Evolutionary conservation across 495 filamentous ascomycete genomes (phyloP), one percentile per base, ranked within the genome.

Genomic region (Neurospora discreta): DNA sequence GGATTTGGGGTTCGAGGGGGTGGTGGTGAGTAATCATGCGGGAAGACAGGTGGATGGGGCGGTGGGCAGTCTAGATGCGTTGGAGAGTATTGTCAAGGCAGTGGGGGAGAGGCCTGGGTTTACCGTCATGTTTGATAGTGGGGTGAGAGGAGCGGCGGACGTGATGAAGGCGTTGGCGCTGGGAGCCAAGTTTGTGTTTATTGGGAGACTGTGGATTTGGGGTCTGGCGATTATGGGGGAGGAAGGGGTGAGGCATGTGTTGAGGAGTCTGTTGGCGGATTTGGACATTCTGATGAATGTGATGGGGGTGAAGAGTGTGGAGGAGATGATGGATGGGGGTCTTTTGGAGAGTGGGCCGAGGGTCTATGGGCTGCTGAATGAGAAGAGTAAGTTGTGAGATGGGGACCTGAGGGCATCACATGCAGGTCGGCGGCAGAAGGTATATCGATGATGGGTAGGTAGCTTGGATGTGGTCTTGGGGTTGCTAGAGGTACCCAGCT

Each of bases 201-300:
- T 89, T 41, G 87, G 88, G 16, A 75, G 86, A 60, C 83, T 83
- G 2, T 80, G 80, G n/a, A 80, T 85, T 9, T 87, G 84, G 69
- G 85, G 83, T 2, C 58, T 85, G 20, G 84, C 82, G 2, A 83
- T 88, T 41, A 83, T 82, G 39, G 89, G 89, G 10, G 82, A 86
- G 71, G 78, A 84, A 46, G 89, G 89, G 6, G 89, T 86, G 3
- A 85, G 84, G 71, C 82, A 88, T 70, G 87, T 90, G 3, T 72
- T 90, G 39, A 82, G 84, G 65, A 84, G 86, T 5, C 75, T 90
- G 18, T 77, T 89, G 52, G 88, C 89, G 15, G 89, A 90, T 76
- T 76, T 90, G 13, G 88, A 88, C 80, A 85, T 88, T 75, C 86
- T 81, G 18, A 88, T 90, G 88, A 83, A 85, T 1, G 77, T 90